These are phyloP conservation scores for Trichoderma koningii DNA, from an alignment of 2,329 filamentous ascomycete species.

Conservation along the genomic window DNA sequence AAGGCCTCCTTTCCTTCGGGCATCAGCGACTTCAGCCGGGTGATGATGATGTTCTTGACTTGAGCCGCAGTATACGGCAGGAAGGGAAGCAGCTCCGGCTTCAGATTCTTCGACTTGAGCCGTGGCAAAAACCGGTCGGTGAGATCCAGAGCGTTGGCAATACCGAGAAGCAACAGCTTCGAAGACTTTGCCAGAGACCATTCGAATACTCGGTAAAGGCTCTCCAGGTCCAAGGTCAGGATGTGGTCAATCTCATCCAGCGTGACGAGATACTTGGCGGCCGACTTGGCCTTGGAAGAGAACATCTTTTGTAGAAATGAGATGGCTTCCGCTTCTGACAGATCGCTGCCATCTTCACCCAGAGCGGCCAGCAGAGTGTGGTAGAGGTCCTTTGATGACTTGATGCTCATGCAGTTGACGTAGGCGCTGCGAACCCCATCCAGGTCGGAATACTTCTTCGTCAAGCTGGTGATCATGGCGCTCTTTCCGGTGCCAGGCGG, in stretches of 20 bases:
- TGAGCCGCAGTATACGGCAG: conserved; percentile 87
- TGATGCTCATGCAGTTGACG: conserved; percentile 97
- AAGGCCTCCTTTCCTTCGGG: conserved; percentile 60
- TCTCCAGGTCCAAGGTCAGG: conserved; percentile 82
- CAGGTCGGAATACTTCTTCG: conserved; percentile 56
- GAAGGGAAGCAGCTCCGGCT: conserved; percentile 86
- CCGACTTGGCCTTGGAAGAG: conserved; percentile 58
- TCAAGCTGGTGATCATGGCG: conserved; percentile 83
- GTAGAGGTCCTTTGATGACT: conserved; percentile 83
- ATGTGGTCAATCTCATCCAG: conserved; percentile 96
- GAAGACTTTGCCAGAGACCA: conserved; percentile 87
- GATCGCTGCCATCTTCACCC: conserved; percentile 55
- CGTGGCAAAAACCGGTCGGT: conserved; percentile 94
- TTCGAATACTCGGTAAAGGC: conserved; percentile 92
- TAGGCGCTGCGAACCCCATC: conserved; percentile 68
- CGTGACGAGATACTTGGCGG: conserved; percentile 74
- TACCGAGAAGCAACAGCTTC: conserved; percentile 80
- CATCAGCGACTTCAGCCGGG: conserved; percentile 75
- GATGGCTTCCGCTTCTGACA: conserved; percentile 67
- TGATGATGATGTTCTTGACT: conserved; percentile 83
- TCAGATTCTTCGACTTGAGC: conserved; percentile 88
- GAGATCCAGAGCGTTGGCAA: conserved; percentile 93
- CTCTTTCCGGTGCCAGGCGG: conserved; percentile 97
- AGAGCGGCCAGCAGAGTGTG: conserved; percentile 73
- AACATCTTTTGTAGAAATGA: conserved; percentile 72